Percentiles rank a stretch among this genome's conserved stretches.
phyloP scores from a whole-genome alignment of 2,329 filamentous ascomycete genomes.

The Colletotrichum sp. region DNA sequence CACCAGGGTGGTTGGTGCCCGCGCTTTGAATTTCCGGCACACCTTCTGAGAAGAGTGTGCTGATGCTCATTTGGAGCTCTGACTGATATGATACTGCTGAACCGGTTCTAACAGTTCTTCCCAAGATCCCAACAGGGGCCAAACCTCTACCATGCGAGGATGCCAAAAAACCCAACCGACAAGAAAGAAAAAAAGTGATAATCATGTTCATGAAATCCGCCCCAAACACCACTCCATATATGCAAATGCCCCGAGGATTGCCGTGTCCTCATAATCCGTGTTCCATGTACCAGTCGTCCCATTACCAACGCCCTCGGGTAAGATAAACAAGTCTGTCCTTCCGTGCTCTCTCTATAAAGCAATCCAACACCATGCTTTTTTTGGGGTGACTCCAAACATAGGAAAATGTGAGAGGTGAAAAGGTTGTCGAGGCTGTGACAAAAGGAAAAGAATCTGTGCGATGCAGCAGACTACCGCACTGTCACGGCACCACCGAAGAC shows the following conservation, averaged over 20 bases:
- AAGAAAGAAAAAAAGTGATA: not conserved
- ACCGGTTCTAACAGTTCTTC: not conserved
- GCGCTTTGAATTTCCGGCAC: not conserved
- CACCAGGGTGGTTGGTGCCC: not conserved
- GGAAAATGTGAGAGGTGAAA: constrained; percentile 17
- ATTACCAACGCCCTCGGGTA: constrained; percentile 20
- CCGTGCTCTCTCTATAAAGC: constrained; percentile 11
- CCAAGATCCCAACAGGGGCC: not conserved
- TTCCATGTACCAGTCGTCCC: constrained; percentile 13
- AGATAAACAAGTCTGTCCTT: constrained; percentile 1
- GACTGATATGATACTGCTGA: constrained; percentile 1
- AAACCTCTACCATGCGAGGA: not conserved
- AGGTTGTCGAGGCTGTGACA: not conserved
- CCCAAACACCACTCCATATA: constrained; percentile 17
- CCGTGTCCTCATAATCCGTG: constrained; percentile 13
- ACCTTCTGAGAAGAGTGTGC: not conserved
- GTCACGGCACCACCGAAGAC: constrained; percentile 53
- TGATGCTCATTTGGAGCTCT: not conserved
- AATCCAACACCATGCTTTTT: constrained; percentile 24
- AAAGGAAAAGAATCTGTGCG: not conserved
- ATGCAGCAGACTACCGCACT: constrained; percentile 34
- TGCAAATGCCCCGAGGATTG: constrained; percentile 20
- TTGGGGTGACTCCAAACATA: not conserved
- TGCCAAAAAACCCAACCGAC: not conserved
- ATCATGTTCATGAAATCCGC: constrained; percentile 12